Conservation (phyloP, 768 basidiomycete species). For the Pisolithus marmoratus region DNA sequence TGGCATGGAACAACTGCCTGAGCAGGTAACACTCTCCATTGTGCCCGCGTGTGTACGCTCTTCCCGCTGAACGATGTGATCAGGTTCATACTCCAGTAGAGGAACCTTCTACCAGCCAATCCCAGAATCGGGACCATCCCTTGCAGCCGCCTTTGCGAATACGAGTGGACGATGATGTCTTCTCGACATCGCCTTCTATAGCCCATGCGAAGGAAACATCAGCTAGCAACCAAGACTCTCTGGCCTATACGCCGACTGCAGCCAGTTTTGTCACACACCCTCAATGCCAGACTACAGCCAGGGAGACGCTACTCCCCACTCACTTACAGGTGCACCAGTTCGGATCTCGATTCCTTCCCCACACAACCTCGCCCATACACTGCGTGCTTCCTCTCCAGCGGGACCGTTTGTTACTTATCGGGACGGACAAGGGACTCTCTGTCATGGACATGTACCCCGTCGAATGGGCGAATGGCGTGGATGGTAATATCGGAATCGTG, state of each 20-base stretch:
- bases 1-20: constrained; percentile 20
- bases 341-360: constrained; percentile 82
- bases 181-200: constrained; percentile 14
- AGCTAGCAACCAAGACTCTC: constrained; percentile 3
- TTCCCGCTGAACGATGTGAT: constrained; percentile 2
- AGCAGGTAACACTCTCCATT: constrained; percentile 6
- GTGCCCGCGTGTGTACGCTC: neutral
- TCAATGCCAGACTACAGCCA: constrained; percentile 32
- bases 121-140: neutral
- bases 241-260: constrained; percentile 12
- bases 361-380: constrained; percentile 67
- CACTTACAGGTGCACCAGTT: constrained; percentile 71
- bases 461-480: constrained; percentile 44
- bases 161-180: constrained; percentile 37
- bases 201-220: neutral
- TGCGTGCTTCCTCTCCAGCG: constrained; percentile 66
- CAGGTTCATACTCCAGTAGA: constrained; percentile 14
- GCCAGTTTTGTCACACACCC: constrained; percentile 23
- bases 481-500: constrained; percentile 35
- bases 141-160: constrained; percentile 31
- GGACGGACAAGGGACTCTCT: constrained; percentile 74
- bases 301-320: constrained; percentile 53
- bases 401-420: constrained; percentile 66
- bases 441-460: constrained; percentile 80
- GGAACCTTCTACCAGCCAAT: neutral